These are phyloP conservation scores for Nannizziopsis barbatae DNA, from an alignment of 2,329 filamentous ascomycete species.

Conservation along the genomic window DNA sequence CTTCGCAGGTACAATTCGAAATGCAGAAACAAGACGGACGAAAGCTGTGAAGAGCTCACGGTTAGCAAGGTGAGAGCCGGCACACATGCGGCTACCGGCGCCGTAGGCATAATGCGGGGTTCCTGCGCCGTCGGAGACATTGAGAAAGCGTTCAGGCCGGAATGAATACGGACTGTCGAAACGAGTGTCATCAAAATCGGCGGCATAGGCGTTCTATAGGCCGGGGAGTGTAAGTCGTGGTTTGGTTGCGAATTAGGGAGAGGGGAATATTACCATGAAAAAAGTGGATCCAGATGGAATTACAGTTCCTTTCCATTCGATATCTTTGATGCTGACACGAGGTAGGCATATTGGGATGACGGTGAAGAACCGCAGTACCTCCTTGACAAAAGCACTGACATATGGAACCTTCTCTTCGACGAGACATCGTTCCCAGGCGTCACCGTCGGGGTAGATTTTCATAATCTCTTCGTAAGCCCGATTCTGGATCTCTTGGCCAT, in stretches of 20 bases:
- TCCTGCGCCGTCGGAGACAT: slow-evolving; percentile 39
- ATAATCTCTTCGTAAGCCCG: slow-evolving; percentile 60
- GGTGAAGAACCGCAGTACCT: slow-evolving; percentile 65
- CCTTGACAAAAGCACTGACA: slow-evolving; percentile 66
- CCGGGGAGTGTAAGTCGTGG: neutral
- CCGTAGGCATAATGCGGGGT: slow-evolving; percentile 54
- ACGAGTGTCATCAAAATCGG: slow-evolving; percentile 58
- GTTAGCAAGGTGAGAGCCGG: slow-evolving; percentile 52
- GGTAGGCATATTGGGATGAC: slow-evolving; percentile 72
- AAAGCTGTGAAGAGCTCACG: slow-evolving; percentile 53
- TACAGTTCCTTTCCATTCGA: slow-evolving; percentile 53
- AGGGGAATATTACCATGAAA: slow-evolving; percentile 49
- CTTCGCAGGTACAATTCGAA: slow-evolving; percentile 43
- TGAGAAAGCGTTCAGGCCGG: slow-evolving; percentile 59
- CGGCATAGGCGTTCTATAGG: slow-evolving; percentile 57
- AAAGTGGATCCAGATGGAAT: slow-evolving; percentile 70
- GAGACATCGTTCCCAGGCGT: slow-evolving; percentile 65
- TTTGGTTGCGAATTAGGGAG: neutral
- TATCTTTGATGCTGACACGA: slow-evolving; percentile 59
- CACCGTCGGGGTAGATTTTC: slow-evolving; percentile 57
- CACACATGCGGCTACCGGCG: slow-evolving; percentile 53
- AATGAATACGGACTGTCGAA: slow-evolving; percentile 55
- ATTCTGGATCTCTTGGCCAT: slow-evolving; percentile 59
- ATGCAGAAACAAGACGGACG: slow-evolving; percentile 48
- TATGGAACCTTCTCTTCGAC: slow-evolving; percentile 66